Evolutionary conservation across 768 basidiomycete species (phyloP), one percentile per base, ranked within the genome.

Genomic region (Crepidotus variabilis): DNA sequence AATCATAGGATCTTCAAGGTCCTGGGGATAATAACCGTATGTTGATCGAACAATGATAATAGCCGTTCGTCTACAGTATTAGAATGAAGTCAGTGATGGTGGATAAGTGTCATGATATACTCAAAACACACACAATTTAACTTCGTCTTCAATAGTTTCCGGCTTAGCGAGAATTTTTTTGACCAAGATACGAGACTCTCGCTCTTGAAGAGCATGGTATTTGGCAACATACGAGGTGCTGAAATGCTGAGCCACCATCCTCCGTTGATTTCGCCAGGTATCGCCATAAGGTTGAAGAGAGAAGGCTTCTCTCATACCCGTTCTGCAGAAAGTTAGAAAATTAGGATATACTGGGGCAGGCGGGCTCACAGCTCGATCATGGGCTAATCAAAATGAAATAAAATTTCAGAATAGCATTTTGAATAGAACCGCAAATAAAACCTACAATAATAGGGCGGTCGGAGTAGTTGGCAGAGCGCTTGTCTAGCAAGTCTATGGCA

Each of bases 381-480:
- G 92, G 34, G 91, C 83, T 88, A 93, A 90, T 69, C 92, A 90
- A 18, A 81, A 84, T 50, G 16, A 14, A 45, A 14, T 51, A 8
- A 51, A 33, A 0, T 24, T n/a, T n/a, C n/a, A n/a, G n/a, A n/a
- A n/a, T n/a, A n/a, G 7, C 2, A 33, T 35, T 18, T 9, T 14
- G 16, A 18, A 33, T 24, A 2, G n/a, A 18, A 22, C 8, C n/a
- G 1, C n/a, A 51, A 51, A 20, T 21, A 47, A 33, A 16, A 50
- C 43, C 23, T 54, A 63, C 57, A 22, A 56, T 59, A 13, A 36
- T 35, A 8, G 63, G 60, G 11, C 65, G 50, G 47, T 63, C 60
- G 8, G 64, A 65, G 48, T 65, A 65, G 18, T 61, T 62, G 16
- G 52, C 47, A 0, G 64, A 62, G 28, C 63, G 56, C 32, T 59